These are phyloP conservation scores for Globisporangium heterothallicum DNA, from an alignment of 352 stramenopile genomes.

Conservation along the genomic window DNA sequence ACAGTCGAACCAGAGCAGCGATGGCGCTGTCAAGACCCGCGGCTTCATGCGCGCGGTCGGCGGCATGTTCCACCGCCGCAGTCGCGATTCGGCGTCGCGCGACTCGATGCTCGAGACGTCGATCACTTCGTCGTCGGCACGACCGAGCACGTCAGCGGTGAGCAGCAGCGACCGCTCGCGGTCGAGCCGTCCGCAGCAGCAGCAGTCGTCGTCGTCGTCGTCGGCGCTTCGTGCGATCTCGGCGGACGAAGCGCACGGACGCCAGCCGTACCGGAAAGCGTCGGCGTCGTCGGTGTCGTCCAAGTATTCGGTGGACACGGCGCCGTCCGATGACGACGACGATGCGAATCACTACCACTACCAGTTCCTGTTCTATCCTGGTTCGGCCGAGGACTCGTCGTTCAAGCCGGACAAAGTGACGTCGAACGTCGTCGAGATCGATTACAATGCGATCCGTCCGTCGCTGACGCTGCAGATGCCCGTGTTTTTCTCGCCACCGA, in stretches of 20 bases:
- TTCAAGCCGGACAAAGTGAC: slow-evolving; percentile 42
- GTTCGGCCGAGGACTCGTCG: slow-evolving; percentile 39
- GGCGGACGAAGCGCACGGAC: slow-evolving; percentile 18
- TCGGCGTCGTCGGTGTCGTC: slow-evolving; percentile 20
- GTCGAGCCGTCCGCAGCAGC: background rate
- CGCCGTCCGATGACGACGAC: slow-evolving; percentile 27
- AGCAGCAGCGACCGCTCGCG: background rate
- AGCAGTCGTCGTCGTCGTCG: background rate
- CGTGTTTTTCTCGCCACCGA: slow-evolving; percentile 58
- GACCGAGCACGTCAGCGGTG: slow-evolving; percentile 1
- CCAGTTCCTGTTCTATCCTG: slow-evolving; percentile 60
- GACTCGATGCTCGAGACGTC: slow-evolving; percentile 12
- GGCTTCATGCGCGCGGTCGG: slow-evolving; percentile 45
- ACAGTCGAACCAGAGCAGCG: slow-evolving; percentile 13
- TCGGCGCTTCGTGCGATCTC: slow-evolving; percentile 22
- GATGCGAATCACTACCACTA: slow-evolving; percentile 16
- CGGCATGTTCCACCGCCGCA: slow-evolving; percentile 38
- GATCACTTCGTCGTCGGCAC: slow-evolving; percentile 8
- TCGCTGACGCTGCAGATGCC: slow-evolving; percentile 54
- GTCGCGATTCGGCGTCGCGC: slow-evolving; percentile 13
- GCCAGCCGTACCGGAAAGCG: slow-evolving; percentile 21
- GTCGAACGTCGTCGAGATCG: slow-evolving; percentile 29
- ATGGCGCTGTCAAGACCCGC: slow-evolving; percentile 24
- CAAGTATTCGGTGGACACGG: slow-evolving; percentile 14
- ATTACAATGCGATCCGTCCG: slow-evolving; percentile 49